Evolutionary conservation across 805 yeast species (phyloP).

Genomic region (Pichia pseudocactophila): DNA sequence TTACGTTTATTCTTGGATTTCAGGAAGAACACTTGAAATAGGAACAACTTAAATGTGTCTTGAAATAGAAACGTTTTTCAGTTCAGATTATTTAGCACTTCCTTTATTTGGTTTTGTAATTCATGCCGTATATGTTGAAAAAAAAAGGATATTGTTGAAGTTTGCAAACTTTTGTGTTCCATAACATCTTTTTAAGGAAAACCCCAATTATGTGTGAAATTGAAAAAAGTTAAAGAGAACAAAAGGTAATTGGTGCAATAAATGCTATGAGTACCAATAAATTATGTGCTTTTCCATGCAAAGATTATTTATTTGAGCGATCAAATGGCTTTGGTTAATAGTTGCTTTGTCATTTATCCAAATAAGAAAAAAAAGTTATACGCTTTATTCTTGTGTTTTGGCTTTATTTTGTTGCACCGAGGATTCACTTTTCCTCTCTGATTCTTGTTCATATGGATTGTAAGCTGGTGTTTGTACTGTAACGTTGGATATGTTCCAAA

Average conservation of each 20-base stretch:
- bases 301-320: no score
- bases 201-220: conserved; percentile 38
- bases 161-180: conserved; percentile 33
- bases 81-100: conserved; percentile 50
- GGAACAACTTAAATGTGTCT: conserved; percentile 39
- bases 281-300: no score
- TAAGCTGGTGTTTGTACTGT: conserved; percentile 47
- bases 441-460: no score
- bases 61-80: conserved; percentile 45
- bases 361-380: no score
- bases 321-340: no score
- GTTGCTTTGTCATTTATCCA: no score
- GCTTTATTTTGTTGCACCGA: no score
- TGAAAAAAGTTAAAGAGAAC: conserved; percentile 21
- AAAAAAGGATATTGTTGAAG: conserved; percentile 44
- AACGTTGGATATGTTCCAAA: conserved; percentile 49
- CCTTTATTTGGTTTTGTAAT: conserved; percentile 50
- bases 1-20: no score
- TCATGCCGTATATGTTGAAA: conserved; percentile 40
- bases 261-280: no score
- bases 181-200: conserved; percentile 42
- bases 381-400: no score
- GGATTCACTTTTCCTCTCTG: no score
- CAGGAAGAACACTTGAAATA: no score
- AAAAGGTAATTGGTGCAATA: conserved; percentile 15